phyloP scores from a whole-genome alignment of 805 yeast genomes.

The Candida caryicola region DNA sequence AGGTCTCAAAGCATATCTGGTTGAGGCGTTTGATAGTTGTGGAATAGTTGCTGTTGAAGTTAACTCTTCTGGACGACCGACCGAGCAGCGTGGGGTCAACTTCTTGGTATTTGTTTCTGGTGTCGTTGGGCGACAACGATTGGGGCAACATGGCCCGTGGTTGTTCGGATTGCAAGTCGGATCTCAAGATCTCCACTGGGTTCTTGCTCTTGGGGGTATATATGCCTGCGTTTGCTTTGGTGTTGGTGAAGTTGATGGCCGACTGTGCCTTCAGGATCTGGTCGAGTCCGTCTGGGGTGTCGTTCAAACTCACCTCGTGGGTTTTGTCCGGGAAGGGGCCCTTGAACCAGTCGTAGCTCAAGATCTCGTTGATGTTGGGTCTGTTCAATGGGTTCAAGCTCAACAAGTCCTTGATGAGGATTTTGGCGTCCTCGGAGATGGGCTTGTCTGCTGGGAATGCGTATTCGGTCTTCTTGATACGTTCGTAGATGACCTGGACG shows the following conservation, averaged over 20 bases:
- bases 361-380: conserved; percentile 75
- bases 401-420: conserved; percentile 68
- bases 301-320: conserved; percentile 58
- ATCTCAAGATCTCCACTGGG: conserved; percentile 67
- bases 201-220: conserved; percentile 50
- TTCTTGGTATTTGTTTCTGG: conserved; percentile 82
- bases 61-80: conserved; percentile 34
- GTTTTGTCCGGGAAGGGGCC: conserved; percentile 78
- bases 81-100: conserved; percentile 42
- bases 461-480: conserved; percentile 82
- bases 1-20: conserved; percentile 35
- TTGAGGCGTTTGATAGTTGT: conserved; percentile 39
- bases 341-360: conserved; percentile 82
- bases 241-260: conserved; percentile 60
- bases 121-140: conserved; percentile 89
- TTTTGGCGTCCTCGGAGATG: conserved; percentile 69
- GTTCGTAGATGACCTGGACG: conserved; percentile 85
- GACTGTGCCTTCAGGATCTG: conserved; percentile 60
- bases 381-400: conserved; percentile 76
- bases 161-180: conserved; percentile 67
- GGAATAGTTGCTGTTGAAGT: conserved; percentile 37
- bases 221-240: conserved; percentile 65
- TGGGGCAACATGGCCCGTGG: conserved; percentile 75
- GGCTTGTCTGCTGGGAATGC: conserved; percentile 69
- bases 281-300: conserved; percentile 56